Evolutionary conservation across 2,329 filamentous ascomycete species (phyloP).

Genomic region (Ceratocystis diversiconidia): DNA sequence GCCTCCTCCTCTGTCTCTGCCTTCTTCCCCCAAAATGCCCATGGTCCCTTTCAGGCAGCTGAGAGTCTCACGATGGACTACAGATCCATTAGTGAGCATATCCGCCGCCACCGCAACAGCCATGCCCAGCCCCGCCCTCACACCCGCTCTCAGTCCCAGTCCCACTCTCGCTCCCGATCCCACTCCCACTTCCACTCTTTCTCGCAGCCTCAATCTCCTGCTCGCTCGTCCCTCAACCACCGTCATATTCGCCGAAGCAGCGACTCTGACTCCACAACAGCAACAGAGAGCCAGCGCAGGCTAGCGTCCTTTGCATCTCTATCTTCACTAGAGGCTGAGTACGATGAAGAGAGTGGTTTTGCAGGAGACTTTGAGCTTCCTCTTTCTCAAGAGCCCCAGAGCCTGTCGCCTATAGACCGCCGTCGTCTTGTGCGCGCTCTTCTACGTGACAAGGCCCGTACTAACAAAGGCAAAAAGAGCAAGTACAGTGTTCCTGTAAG

Average conservation of each 20-base stretch:
- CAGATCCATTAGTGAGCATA: not conserved
- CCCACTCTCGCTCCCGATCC: not conserved
- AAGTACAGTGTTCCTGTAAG: conserved; percentile 6
- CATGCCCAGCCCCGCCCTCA: not conserved
- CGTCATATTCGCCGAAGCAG: not conserved
- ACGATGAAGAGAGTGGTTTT: not conserved
- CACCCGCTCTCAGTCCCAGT: not conserved
- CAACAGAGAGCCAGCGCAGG: not conserved
- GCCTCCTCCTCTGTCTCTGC: not conserved
- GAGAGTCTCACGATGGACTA: not conserved
- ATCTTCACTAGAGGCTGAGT: not conserved
- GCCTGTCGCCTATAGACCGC: not conserved
- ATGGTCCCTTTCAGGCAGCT: not conserved
- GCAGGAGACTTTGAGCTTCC: not conserved
- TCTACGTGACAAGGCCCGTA: not conserved
- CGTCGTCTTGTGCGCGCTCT: not conserved
- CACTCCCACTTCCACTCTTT: not conserved
- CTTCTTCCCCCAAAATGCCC: not conserved
- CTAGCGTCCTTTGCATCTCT: not conserved
- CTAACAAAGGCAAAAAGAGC: conserved; percentile 8
- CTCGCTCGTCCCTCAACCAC: not conserved
- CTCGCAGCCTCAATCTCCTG: not conserved
- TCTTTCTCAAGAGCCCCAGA: not conserved
- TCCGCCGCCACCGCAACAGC: not conserved
- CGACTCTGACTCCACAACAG: not conserved